Evolutionary conservation across 2,329 filamentous ascomycete genomes (phyloP).

Genomic region (Aureobasidium sp.): DNA sequence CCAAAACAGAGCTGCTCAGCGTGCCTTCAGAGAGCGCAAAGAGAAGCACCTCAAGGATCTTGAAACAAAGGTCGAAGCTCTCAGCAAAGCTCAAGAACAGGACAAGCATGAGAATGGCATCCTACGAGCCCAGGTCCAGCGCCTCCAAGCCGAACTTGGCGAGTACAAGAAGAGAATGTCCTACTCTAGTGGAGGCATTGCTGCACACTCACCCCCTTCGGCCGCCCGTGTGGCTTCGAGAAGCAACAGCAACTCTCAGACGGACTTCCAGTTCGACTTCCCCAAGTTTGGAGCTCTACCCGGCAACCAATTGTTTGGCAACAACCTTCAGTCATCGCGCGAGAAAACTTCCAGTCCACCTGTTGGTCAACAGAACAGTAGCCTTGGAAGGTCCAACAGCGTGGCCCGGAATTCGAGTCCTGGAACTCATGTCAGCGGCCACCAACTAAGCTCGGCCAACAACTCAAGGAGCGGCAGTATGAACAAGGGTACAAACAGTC

Average conservation of each 20-base stretch:
- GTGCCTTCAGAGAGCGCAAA: slow-evolving; percentile 90
- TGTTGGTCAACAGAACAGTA: background rate
- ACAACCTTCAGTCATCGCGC: slow-evolving; percentile 16
- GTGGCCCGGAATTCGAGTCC: slow-evolving; percentile 2
- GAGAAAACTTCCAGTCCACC: slow-evolving; percentile 8
- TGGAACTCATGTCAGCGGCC: slow-evolving; percentile 1
- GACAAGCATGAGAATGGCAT: slow-evolving; percentile 79
- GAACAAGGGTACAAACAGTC: slow-evolving; percentile 22
- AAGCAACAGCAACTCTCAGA: slow-evolving; percentile 48
- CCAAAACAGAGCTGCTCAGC: slow-evolving; percentile 85
- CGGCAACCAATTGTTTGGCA: slow-evolving; percentile 43
- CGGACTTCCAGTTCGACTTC: slow-evolving; percentile 85
- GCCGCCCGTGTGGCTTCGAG: slow-evolving; percentile 19
- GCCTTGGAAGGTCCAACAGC: slow-evolving; percentile 7
- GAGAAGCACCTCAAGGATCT: slow-evolving; percentile 84
- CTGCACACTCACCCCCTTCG: slow-evolving; percentile 41
- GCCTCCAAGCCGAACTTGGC: slow-evolving; percentile 73
- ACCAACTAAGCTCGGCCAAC: background rate
- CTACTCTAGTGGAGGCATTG: slow-evolving; percentile 42
- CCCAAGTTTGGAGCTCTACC: slow-evolving; percentile 80
- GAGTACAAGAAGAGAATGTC: slow-evolving; percentile 87
- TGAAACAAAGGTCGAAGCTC: slow-evolving; percentile 60
- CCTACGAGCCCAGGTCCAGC: slow-evolving; percentile 80
- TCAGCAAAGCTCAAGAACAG: slow-evolving; percentile 74
- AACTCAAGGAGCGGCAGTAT: slow-evolving; percentile 15